Base-by-base conservation (phyloP, 805 yeast species). In the Metschnikowia borealis region DNA sequence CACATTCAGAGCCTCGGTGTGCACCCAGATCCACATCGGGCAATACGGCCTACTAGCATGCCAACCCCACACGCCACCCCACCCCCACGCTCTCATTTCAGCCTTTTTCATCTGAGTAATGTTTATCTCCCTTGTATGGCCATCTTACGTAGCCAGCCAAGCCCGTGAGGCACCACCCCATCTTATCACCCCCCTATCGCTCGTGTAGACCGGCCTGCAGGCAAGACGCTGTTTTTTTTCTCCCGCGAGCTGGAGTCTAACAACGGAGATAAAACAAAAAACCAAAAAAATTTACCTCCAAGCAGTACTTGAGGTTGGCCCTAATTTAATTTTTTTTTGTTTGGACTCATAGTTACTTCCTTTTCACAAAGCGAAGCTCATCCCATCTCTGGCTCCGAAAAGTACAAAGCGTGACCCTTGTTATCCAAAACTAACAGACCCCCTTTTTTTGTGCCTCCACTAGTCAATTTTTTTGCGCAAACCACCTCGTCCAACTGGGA, bases 401-500 rank as follows among this genome's bases (percentile, higher is more conserved):
- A 15, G 36, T 41, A 29, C 11, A 37, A 32, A 42, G 37, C 11
- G 18, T 33, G 26, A 33, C 33, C 7, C 8, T 15, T 42, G 37
- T 18, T 21, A 18, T 10, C 34, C 38, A 17, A 39, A 20, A 26
- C 29, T 42, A 42, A 7, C 18, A 32, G 18, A 33, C 45, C 45
- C 45, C 45, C 29, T 26, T 42, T 14, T 31, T 42, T 20, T 33
- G 45, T 34, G 31, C 21, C 29, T 21, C 15, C n/a, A 14, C 45
- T 18, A n/a, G 45, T 42, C 37, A 32, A 32, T 42, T 43, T 36
- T 44, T 44, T 44, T 44, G 42, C 47, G 47, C 47, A 36, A 44
- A 17, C 36, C 45, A 23, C 38, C 41, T 42, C 45, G 45, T 42
- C 45, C 45, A 41, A 31, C 44, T 31, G 26, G 17, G 36, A 23